phyloP scores from a whole-genome alignment of 768 basidiomycete species.

The Russula vinacea region DNA sequence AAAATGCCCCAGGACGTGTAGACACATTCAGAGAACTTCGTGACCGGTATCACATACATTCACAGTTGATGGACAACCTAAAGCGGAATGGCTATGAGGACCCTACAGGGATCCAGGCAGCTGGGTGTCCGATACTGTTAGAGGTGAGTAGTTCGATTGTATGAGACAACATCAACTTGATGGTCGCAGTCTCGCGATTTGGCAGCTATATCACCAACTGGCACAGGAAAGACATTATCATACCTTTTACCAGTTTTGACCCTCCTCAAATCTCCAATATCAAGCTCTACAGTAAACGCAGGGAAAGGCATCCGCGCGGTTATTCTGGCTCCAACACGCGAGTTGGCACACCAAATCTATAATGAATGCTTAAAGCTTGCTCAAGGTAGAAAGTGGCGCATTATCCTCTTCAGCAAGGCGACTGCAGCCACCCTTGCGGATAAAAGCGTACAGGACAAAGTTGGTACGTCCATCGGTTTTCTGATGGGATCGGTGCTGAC shows the following conservation, averaged over 20 bases:
- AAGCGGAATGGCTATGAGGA: slow-evolving; percentile 52
- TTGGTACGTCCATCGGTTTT: slow-evolving; percentile 49
- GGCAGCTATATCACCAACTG: slow-evolving; percentile 93
- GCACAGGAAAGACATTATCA: slow-evolving; percentile 93
- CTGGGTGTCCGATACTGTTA: slow-evolving; percentile 75
- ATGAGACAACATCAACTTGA: background rate
- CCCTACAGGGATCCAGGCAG: slow-evolving; percentile 80
- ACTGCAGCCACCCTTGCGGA: slow-evolving; percentile 79
- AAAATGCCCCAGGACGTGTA: slow-evolving; percentile 59
- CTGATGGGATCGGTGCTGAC: slow-evolving; percentile 3
- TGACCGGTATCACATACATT: slow-evolving; percentile 55
- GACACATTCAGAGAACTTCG: slow-evolving; percentile 58
- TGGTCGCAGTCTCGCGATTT: slow-evolving; percentile 68
- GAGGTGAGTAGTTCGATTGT: slow-evolving; percentile 48
- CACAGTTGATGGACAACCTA: slow-evolving; percentile 64
- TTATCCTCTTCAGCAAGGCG: slow-evolving; percentile 83
- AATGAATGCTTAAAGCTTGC: slow-evolving; percentile 85
- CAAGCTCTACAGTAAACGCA: slow-evolving; percentile 44
- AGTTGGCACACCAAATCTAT: slow-evolving; percentile 93
- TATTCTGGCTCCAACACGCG: slow-evolving; percentile 87
- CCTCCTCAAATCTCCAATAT: slow-evolving; percentile 51
- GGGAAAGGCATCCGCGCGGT: slow-evolving; percentile 71
- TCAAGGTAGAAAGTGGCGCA: slow-evolving; percentile 78
- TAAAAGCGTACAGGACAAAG: slow-evolving; percentile 68
- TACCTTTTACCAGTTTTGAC: slow-evolving; percentile 84